A percentile compares a stretch with the other conserved stretches of the same genome.
phyloP scores from a whole-genome alignment of 768 basidiomycete genomes.

The Podaxis carcinomalis region DNA sequence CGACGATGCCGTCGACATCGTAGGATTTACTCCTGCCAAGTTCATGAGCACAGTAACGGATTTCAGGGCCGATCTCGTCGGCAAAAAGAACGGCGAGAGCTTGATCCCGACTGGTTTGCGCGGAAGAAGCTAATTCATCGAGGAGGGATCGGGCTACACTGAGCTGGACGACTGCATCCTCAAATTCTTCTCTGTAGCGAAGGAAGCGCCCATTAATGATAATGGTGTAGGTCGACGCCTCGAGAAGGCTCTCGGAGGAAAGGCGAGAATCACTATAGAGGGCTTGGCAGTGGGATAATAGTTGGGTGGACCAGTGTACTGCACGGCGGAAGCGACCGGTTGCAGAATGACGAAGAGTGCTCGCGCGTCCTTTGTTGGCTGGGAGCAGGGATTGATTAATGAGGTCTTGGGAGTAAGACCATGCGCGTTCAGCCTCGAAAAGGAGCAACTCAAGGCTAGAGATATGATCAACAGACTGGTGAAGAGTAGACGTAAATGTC shows the following conservation, averaged over 20 bases:
- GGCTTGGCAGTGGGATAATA: slow-evolving; percentile 68
- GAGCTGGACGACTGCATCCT: slow-evolving; percentile 70
- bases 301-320: slow-evolving; percentile 71
- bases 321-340: slow-evolving; percentile 78
- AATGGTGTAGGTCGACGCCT: slow-evolving; percentile 75
- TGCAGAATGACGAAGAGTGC: slow-evolving; percentile 66
- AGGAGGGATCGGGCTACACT: slow-evolving; percentile 75
- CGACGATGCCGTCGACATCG: slow-evolving; percentile 73
- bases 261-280: slow-evolving; percentile 52
- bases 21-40: slow-evolving; percentile 75
- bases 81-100: slow-evolving; percentile 80
- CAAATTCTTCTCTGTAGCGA: slow-evolving; percentile 71
- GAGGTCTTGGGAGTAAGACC: slow-evolving; percentile 86
- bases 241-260: slow-evolving; percentile 54
- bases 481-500: slow-evolving; percentile 7
- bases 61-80: slow-evolving; percentile 87
- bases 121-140: slow-evolving; percentile 57
- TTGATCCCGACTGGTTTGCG: slow-evolving; percentile 76
- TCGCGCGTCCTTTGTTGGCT: slow-evolving; percentile 45
- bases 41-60: slow-evolving; percentile 89
- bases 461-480: slow-evolving; percentile 7
- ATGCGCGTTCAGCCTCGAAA: slow-evolving; percentile 89
- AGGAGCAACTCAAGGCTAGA: slow-evolving; percentile 76
- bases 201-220: slow-evolving; percentile 81
- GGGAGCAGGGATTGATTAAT: slow-evolving; percentile 45